Evolutionary conservation across 108 stramenopile species (phyloP), one percentile per base, ranked within the genome.

Genomic region (Fragilaria crotonensis): DNA sequence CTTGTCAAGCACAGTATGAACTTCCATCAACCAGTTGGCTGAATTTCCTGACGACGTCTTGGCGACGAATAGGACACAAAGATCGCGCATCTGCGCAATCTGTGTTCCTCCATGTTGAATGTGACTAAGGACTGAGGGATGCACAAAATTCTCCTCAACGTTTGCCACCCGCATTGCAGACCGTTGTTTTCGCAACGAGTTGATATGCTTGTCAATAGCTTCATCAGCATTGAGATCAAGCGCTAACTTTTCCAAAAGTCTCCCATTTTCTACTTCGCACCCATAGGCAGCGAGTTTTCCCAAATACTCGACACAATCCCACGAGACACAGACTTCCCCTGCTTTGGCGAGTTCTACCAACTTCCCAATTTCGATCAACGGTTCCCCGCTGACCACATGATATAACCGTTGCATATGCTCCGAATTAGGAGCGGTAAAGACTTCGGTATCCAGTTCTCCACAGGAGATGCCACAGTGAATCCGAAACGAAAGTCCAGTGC

Each of bases 1-100:
- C 27, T 9, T 29, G 27, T 55, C 54, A 9, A 55, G 21, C 5
- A 55, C 30, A 14, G 28, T 29, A 9, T 55, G 54, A 5, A 55
- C 30, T 55, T 55, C 54, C 54, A 55, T 55, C 27, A 55, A 31
- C 54, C 54, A 55, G 21, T 55, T 55, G 17, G 31, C 54, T 11
- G 54, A 14, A 19, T 32, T 55, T 5, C 54, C 54, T 14, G 14
- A 9, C 14, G 54, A 55, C 11, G 54, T 55, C 54, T 20, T 27
- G 11, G 26, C 54, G 31, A 55, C 31, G 30, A 55, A 55, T 9
- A 55, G 54, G 5, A 55, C 54, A 21, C 54, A 55, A 31, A 55
- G 54, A 30, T 32, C 31, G 7, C 54, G 25, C 54, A 55, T 55
- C 19, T 55, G 54, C 5, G 54, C 54, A 55, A 55, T 55, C 26